Conservation (phyloP, 768 basidiomycete genomes). For the Psilocybe cyanescens region DNA sequence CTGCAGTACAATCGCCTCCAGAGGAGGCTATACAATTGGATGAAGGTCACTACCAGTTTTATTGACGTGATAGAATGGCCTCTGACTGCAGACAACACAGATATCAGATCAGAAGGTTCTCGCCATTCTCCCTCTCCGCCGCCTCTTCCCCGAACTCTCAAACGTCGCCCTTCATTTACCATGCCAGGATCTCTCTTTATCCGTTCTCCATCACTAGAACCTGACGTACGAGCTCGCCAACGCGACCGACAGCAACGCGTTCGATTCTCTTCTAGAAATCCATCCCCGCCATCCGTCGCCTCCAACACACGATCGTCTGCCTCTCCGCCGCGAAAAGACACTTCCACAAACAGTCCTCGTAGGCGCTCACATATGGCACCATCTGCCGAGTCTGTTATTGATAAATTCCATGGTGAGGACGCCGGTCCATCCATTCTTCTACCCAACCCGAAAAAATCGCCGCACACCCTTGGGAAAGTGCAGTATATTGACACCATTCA, state of each 20-base stretch:
- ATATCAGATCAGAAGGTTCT: slow-evolving; percentile 6
- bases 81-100: background rate
- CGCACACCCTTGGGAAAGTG: slow-evolving; percentile 18
- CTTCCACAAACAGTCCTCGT: slow-evolving; percentile 9
- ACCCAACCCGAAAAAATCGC: slow-evolving; percentile 46
- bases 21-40: background rate
- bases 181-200: slow-evolving; percentile 86
- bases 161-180: slow-evolving; percentile 49
- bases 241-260: slow-evolving; percentile 37
- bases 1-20: background rate
- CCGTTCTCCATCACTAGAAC: slow-evolving; percentile 69
- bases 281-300: slow-evolving; percentile 1
- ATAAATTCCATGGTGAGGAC: slow-evolving; percentile 52
- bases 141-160: slow-evolving; percentile 34
- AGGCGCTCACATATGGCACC: slow-evolving; percentile 36
- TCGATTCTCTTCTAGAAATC: slow-evolving; percentile 33
- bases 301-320: background rate
- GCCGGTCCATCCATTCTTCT: slow-evolving; percentile 56
- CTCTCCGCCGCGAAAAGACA: background rate
- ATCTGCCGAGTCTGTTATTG: slow-evolving; percentile 53
- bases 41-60: slow-evolving; percentile 6
- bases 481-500: slow-evolving; percentile 10
- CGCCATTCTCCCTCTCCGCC: slow-evolving; percentile 29
- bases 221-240: slow-evolving; percentile 37
- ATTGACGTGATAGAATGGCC: background rate